Evolutionary conservation across 1,284 basidiomycete species (phyloP), one percentile per base, ranked within the genome.

Genomic region (Ganoderma lucidum): DNA sequence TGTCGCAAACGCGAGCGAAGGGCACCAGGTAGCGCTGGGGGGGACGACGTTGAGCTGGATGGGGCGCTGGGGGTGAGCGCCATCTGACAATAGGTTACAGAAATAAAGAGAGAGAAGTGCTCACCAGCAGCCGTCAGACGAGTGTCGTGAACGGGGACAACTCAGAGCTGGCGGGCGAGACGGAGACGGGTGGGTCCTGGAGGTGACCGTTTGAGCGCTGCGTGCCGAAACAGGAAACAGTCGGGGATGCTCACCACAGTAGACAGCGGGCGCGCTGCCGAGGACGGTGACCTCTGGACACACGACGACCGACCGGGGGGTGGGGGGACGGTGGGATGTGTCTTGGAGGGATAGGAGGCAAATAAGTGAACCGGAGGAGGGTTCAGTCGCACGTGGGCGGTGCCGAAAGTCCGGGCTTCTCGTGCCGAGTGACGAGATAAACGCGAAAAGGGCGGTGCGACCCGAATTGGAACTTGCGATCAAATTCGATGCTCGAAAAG

Each of bases 1-100:
- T 65, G 68, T 73, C 70, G 68, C 72, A 32, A 62, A 73, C 64
- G 72, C 72, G 70, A 71, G 66, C 62, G 68, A 69, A 71, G 39
- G 66, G 69, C 64, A 62, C 72, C 70, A 62, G 68, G 59, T 44
- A 64, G 70, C 66, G 51, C 67, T 56, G 44, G 48, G 37, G 60
- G 39, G 60, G 45, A 44, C 63, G 67, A 66, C 60, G 59, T 41
- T 63, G 56, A 23, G 6, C 67, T 53, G 62, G 68, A 64, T 67
- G 41, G 64, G 48, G n/a, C 48, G 69, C 56, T 56, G 56, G 32
- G 12, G 3, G 62, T 72, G 66, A 72, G 71, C 68, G 62, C 44
- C 53, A 0, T 28, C 45, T 23, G n/a, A 48, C 23, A 14, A 23
- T 23, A 28, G 23, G 48, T 3, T 10, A 12, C 23, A 28, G 10